Evolutionary conservation across 2,329 filamentous ascomycete genomes (phyloP), one percentile per base, ranked within the genome.

Genomic region (Domatiomyces catenatus): DNA sequence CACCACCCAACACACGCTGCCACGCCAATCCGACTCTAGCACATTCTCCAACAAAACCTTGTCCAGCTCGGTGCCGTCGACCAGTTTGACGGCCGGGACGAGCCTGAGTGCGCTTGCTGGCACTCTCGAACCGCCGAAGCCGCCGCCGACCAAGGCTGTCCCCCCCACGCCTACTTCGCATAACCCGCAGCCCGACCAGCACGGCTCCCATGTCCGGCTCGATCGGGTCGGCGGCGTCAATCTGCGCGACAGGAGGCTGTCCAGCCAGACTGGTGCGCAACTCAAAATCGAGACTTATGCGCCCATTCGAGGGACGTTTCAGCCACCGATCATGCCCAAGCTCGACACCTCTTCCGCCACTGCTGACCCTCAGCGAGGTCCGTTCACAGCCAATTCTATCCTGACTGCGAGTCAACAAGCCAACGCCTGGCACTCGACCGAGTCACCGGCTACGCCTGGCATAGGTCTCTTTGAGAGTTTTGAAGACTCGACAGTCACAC

Each of bases 231-330:
- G 45, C 12, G 43, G 39, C 50, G 24, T 18, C 62, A 74, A 80
- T 42, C 84, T 93, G 48, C 77, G 86, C 49, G 86, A 76, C 59
- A 77, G 89, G 53, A 78, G 89, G 54, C 69, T 94, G 28, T 94
- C 89, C 2, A 85, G 84, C 6, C 82, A 86, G 59, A 86, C 86
- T 59, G 71, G 77, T 12, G 89, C 85, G 63, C 84, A 89, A 61
- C 71, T 96, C 48, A 94, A 88, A 68, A 95, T 96, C 50, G 86
- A 95, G 65, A 95, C 88, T 5, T 59, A 58, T 48, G 51, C 50
- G 2, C 45, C 45, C 26, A 19, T 18, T 3, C 18, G 45, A 20
- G 45, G 45, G 2, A 47, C 45, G n/a, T 20, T 12, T 2, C 45
- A 47, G 24, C 24, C 24, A 8, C 19, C 19, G 24, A 12, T 17